Percentiles rank a stretch among this genome's conserved stretches.
These are phyloP conservation scores for Elaeis oleifera DNA, from an alignment of 202 grass and related monocot species.

Conservation along the genomic window DNA sequence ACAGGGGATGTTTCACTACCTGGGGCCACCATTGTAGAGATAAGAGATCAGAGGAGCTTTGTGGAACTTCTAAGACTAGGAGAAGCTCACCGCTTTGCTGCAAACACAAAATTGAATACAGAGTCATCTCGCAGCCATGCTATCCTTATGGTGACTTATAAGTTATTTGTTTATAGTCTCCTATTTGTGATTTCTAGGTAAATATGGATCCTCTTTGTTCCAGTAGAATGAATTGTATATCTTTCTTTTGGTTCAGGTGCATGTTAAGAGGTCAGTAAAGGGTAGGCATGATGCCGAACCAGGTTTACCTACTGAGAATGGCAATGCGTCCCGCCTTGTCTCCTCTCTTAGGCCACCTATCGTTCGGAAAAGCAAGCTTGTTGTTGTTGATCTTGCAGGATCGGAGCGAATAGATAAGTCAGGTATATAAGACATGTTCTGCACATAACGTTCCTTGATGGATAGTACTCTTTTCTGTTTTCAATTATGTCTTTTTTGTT, in stretches of 20 bases:
- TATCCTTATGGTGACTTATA: constrained; percentile 72
- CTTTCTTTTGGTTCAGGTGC: constrained; percentile 42
- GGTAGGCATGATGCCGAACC: constrained; percentile 64
- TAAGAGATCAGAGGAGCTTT: constrained; percentile 95
- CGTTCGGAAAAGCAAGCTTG: constrained; percentile 94
- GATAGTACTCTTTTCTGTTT: too few relatives aligned
- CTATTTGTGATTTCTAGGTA: constrained; percentile 3
- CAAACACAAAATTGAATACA: constrained; percentile 97
- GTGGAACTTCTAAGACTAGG: constrained; percentile 90
- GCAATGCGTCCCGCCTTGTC: constrained; percentile 65
- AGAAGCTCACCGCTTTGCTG: constrained; percentile 85
- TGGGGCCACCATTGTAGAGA: constrained; percentile 75
- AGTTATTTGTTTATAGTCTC: constrained; percentile 13
- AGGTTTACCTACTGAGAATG: constrained; percentile 68
- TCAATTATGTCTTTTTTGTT: too few relatives aligned
- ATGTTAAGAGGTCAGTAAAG: constrained; percentile 88
- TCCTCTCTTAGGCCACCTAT: constrained; percentile 75
- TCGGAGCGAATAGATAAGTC: constrained; percentile 98
- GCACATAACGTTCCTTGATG: too few relatives aligned
- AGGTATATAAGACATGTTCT: constrained; percentile 32
- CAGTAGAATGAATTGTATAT: background rate
- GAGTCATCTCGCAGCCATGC: constrained; percentile 99
- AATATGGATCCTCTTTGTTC: background rate
- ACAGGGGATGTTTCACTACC: constrained; percentile 94
- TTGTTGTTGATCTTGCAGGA: constrained; percentile 96